Base-by-base conservation (phyloP, 768 basidiomycete species). In the Leccinum obscurum region DNA sequence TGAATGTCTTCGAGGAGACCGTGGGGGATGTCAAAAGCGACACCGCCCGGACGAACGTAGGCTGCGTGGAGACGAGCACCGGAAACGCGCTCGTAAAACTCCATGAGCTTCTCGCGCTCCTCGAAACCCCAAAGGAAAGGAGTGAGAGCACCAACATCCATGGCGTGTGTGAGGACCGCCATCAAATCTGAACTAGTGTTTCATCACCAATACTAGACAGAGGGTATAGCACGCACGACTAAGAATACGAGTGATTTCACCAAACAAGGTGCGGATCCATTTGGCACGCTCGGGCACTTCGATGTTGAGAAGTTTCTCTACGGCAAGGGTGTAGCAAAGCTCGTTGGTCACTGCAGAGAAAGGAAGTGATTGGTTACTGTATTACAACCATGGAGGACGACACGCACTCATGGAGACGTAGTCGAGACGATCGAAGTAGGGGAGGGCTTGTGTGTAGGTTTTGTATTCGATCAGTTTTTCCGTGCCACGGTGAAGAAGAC, bases 51-150 rank as follows among this genome's bases (percentile, higher is more conserved):
- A 62, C 96, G 90, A 52, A 98, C 90, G 73, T 98, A 99, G n/a
- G 96, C 96, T 6, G 94, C 88, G 70, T 99, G 96, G 69, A 99
- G 83, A 57, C 96, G 95, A 5, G 96, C 96, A 64, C 96, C 96
- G 9, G 95, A 98, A 44, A 98, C 96, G 58, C 96, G 94, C 77
- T 99, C 96, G 75, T 99, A 99, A 78, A 98, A 99, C 73, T 99
- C 96, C 96, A 98, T 98, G 64, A 98, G 86, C 81, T 99, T 99
- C 79, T 98, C 96, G 58, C 96, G 93, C 76, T 99, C 96, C 77
- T 98, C 96, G 82, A 98, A 98, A 68, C 96, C 96, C 95, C 96
- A 99, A 32, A 99, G 81, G 88, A 98, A 99, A 39, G 96, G 96
- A 2, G 96, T 99, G 10, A 99, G 85, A 60, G 93, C 96, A 73